Conservation (phyloP, 1,284 basidiomycete genomes). For the Psilocybe mexicana region DNA sequence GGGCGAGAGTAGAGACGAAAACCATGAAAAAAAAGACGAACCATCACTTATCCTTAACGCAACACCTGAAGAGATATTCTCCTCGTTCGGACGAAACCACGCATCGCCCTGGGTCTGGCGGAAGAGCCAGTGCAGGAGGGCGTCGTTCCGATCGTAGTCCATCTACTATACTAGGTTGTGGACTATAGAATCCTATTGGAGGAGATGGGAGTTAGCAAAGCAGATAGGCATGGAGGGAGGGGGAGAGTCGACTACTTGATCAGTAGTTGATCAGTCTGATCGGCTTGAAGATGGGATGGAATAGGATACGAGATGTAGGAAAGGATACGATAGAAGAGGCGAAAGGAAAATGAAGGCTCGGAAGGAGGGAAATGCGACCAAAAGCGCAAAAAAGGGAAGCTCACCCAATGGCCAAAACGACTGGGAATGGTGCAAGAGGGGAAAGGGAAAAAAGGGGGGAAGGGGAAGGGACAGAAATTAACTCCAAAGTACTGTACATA, state of each 20-base stretch:
- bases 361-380: not conserved
- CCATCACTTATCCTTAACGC: constrained; percentile 59
- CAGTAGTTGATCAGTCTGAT: not conserved
- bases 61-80: constrained; percentile 66
- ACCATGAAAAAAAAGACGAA: constrained; percentile 4
- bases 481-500: no score
- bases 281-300: not conserved
- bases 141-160: constrained; percentile 57
- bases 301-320: not conserved
- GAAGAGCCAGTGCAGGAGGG: constrained; percentile 51
- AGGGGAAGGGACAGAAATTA: no score
- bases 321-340: not conserved
- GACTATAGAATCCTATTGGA: not conserved
- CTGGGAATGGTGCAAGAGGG: no score
- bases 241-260: not conserved
- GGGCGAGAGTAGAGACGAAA: not conserved
- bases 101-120: constrained; percentile 69
- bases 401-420: no score
- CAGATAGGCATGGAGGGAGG: not conserved
- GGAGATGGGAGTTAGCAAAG: not conserved
- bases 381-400: no score
- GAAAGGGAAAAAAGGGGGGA: no score
- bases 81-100: constrained; percentile 72
- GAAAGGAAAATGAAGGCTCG: not conserved
- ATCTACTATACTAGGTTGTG: constrained; percentile 25